Evolutionary conservation across 352 stramenopile genomes (phyloP).

Genomic region (Phytophthora sansomeana): DNA sequence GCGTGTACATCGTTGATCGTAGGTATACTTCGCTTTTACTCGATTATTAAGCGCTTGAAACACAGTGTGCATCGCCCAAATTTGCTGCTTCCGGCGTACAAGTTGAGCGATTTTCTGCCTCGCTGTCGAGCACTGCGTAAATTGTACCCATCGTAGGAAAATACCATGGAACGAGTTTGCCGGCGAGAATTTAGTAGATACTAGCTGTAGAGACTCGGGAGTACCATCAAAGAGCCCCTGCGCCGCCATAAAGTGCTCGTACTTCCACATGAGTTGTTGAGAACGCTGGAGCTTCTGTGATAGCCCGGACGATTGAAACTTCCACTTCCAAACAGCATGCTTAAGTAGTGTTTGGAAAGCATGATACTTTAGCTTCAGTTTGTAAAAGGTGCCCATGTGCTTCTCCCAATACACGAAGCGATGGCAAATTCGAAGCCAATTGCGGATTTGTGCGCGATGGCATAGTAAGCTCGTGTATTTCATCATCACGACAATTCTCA

Average conservation of each 20-base stretch:
- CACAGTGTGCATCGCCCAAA: constrained; percentile 48
- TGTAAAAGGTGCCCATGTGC: constrained; percentile 50
- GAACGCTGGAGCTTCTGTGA: constrained; percentile 47
- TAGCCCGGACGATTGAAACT: constrained; percentile 52
- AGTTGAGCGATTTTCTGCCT: constrained; percentile 31
- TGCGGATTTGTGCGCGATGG: constrained; percentile 57
- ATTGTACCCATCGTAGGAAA: constrained; percentile 71
- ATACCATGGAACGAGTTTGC: constrained; percentile 54
- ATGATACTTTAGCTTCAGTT: constrained; percentile 48
- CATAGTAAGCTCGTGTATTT: constrained; percentile 56
- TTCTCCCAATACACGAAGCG: constrained; percentile 64
- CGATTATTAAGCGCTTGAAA: constrained; percentile 50
- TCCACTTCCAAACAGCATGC: constrained; percentile 60
- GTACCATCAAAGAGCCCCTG: constrained; percentile 45
- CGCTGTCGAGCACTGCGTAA: constrained; percentile 49
- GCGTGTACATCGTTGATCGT: constrained; percentile 24
- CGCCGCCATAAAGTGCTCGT: constrained; percentile 46
- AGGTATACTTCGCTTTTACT: constrained; percentile 59
- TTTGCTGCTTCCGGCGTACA: constrained; percentile 37
- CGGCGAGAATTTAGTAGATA: constrained; percentile 50
- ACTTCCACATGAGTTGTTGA: constrained; percentile 45
- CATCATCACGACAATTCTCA: constrained; percentile 57
- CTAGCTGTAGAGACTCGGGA: constrained; percentile 39
- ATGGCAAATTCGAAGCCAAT: constrained; percentile 67
- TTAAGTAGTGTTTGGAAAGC: constrained; percentile 55